Conservation (phyloP, 768 basidiomycete species). For the Tephrocybe sp. region DNA sequence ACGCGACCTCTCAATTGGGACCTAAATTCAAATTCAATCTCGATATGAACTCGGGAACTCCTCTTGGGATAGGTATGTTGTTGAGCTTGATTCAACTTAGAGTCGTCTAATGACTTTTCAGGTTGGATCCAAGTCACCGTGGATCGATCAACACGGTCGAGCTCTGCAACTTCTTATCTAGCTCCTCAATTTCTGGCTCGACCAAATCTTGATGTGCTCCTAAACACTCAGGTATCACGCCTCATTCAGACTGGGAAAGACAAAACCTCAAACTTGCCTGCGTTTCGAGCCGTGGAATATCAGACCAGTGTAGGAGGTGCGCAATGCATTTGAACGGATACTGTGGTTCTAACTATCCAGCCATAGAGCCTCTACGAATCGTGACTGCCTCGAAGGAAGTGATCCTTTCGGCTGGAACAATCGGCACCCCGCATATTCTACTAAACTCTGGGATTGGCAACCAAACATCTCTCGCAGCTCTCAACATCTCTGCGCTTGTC, state of each 20-base stretch:
- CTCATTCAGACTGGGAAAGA: slow-evolving; percentile 16
- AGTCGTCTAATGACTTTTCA: background rate
- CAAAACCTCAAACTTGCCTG: slow-evolving; percentile 1
- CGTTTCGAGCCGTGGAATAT: slow-evolving; percentile 16
- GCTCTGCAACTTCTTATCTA: slow-evolving; percentile 23
- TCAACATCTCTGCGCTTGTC: slow-evolving; percentile 16
- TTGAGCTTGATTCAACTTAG: background rate
- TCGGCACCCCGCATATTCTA: slow-evolving; percentile 28
- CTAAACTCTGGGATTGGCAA: slow-evolving; percentile 29
- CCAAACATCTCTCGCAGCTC: slow-evolving; percentile 9
- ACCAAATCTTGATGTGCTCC: slow-evolving; percentile 22
- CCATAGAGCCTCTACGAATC: slow-evolving; percentile 9
- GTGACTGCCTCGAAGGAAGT: slow-evolving; percentile 29
- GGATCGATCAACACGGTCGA: slow-evolving; percentile 14
- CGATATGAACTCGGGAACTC: slow-evolving; percentile 23
- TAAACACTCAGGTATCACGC: slow-evolving; percentile 15
- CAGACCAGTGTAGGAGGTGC: slow-evolving; percentile 2
- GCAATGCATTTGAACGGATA: background rate
- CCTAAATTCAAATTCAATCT: slow-evolving; percentile 22
- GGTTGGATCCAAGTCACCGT: slow-evolving; percentile 16
- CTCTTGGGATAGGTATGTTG: slow-evolving; percentile 22
- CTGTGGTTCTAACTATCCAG: background rate
- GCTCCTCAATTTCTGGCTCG: slow-evolving; percentile 16
- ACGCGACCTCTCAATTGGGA: slow-evolving; percentile 28
- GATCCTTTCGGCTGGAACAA: slow-evolving; percentile 30